phyloP scores from a whole-genome alignment of 192 early-diverging fungal species.

The Backusella liffmaniae region DNA sequence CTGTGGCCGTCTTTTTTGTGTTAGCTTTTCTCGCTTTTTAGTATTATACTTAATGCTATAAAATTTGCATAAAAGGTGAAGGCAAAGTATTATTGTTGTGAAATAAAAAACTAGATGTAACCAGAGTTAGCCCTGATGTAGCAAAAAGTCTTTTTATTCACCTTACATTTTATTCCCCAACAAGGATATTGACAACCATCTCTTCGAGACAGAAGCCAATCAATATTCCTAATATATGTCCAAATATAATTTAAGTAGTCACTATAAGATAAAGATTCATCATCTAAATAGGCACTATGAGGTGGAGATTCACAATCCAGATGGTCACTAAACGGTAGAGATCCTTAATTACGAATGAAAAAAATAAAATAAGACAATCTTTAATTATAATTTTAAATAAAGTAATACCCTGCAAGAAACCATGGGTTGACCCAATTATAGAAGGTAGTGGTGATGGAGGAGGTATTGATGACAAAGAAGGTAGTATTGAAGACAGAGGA shows the following conservation, averaged over 20 bases:
- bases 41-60: not conserved
- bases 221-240: not conserved
- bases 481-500: too few relatives aligned
- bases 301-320: too few relatives aligned
- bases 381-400: not conserved
- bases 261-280: too few relatives aligned
- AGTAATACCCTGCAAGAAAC: not conserved
- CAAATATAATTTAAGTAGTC: too few relatives aligned
- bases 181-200: not conserved
- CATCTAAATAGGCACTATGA: too few relatives aligned
- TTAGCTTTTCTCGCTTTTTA: not conserved
- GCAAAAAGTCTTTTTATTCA: not conserved
- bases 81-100: not conserved
- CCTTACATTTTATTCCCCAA: not conserved
- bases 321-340: too few relatives aligned
- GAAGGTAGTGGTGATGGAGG: not conserved
- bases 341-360: too few relatives aligned
- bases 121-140: not conserved
- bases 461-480: too few relatives aligned
- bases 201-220: not conserved
- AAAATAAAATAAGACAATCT: too few relatives aligned
- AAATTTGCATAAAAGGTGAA: not conserved
- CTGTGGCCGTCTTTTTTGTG: not conserved
- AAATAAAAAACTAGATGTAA: not conserved
- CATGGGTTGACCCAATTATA: not conserved